phyloP scores from a whole-genome alignment of 2,329 filamentous ascomycete genomes.

The Canariomyces notabilis region DNA sequence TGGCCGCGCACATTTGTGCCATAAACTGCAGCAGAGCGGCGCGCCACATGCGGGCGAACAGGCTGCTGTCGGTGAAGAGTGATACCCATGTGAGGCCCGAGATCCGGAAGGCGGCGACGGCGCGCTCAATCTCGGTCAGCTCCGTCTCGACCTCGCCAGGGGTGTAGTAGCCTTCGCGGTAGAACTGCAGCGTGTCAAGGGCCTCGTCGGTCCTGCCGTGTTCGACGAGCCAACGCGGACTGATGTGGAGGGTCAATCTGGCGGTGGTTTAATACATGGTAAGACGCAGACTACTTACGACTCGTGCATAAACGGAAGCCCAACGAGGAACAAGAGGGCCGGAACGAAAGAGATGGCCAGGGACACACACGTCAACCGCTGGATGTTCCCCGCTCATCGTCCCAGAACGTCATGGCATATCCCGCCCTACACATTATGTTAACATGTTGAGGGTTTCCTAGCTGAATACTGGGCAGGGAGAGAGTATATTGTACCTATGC shows the following conservation, averaged over 20 bases:
- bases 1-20: constrained; percentile 55
- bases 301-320: constrained; percentile 50
- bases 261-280: background rate
- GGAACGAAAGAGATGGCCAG: constrained; percentile 48
- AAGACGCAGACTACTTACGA: constrained; percentile 40
- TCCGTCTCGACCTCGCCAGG: constrained; percentile 37
- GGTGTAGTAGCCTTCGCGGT: constrained; percentile 42
- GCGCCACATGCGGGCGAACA: constrained; percentile 52
- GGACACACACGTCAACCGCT: constrained; percentile 51
- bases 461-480: no score
- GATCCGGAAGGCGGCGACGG: constrained; percentile 36
- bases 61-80: constrained; percentile 43
- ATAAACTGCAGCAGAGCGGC: constrained; percentile 54
- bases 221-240: constrained; percentile 55
- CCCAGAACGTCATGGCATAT: constrained; percentile 53
- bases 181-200: constrained; percentile 40
- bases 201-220: constrained; percentile 41
- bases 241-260: constrained; percentile 18
- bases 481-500: no score
- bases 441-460: no score
- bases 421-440: constrained; percentile 41
- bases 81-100: constrained; percentile 38
- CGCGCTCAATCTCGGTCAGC: constrained; percentile 42
- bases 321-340: constrained; percentile 43
- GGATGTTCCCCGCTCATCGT: constrained; percentile 35